Evolutionary conservation across 2,329 filamentous ascomycete species (phyloP).

Genomic region (Fusarium globosum): DNA sequence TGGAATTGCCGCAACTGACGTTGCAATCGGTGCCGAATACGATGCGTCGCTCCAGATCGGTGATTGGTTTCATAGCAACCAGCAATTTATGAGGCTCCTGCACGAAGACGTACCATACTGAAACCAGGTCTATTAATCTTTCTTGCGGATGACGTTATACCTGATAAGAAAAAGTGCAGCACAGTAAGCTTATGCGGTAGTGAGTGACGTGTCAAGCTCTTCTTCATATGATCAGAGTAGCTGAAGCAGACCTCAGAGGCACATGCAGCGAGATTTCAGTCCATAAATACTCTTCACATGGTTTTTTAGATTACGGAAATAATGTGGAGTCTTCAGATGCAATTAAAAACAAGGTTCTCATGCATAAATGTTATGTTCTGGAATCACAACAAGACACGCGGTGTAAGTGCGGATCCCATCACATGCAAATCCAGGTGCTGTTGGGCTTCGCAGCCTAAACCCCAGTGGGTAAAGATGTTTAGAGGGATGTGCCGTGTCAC

Average conservation of each 20-base stretch:
- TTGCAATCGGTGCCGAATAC: not conserved
- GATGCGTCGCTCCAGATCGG: not conserved
- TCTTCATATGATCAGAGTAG: not conserved
- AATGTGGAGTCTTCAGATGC: not conserved
- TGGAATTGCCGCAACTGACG: not conserved
- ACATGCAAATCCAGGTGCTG: slow-evolving; percentile 8
- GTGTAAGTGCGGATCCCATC: not conserved
- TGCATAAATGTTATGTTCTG: slow-evolving; percentile 7
- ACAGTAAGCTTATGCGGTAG: not conserved
- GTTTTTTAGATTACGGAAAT: not conserved
- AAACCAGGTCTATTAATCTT: not conserved
- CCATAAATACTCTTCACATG: slow-evolving; percentile 1
- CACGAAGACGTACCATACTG: slow-evolving; percentile 23
- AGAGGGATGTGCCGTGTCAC: not conserved
- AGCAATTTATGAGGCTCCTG: slow-evolving; percentile 31
- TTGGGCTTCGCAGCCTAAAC: not conserved
- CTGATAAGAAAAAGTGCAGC: not conserved
- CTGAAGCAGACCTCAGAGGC: not conserved
- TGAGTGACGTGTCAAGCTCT: not conserved
- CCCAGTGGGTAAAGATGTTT: not conserved
- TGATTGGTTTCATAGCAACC: slow-evolving; percentile 31
- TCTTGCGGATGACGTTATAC: not conserved
- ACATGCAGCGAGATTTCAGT: not conserved
- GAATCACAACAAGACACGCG: not conserved
- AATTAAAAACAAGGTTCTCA: not conserved